Evolutionary conservation across 768 basidiomycete genomes (phyloP), one percentile per base, ranked within the genome.

Genomic region (Rhodotorula sphaerocarpa): DNA sequence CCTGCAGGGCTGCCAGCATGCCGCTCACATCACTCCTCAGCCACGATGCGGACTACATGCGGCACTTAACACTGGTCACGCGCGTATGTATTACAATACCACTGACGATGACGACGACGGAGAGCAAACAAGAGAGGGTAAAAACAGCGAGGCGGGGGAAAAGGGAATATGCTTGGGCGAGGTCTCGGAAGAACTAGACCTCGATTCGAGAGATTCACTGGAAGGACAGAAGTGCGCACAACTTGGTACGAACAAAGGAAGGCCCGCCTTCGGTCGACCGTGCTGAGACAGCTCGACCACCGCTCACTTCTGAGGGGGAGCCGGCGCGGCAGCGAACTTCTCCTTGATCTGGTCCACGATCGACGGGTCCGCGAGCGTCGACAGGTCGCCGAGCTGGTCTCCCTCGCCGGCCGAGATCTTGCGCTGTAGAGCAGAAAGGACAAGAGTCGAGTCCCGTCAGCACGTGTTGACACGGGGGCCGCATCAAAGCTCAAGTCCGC

Each of bases 391-490:
- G 45, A 97, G 83, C 75, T 95, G 88, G 75, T 99, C 93, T 12
- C 84, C 88, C 75, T 97, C 90, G 44, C 89, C 88, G 0, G 86
- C 86, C 50, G 90, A 87, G 73, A 97, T 89, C 83, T 97, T 97
- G 73, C 95, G 84, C 47, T 31, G 45, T 16, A 27, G n/a, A n/a
- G n/a, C n/a, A 20, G 43, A 20, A 20, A 23, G 43, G 21, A 44
- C 43, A 82, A 23, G 9, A n/a, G 46, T 46, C 55, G n/a, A 39
- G 36, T 16, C 16, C 9, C 36, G 36, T 39, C n/a, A n/a, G n/a
- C n/a, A n/a, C n/a, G n/a, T n/a, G n/a, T n/a, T n/a, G n/a, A n/a
- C n/a, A n/a, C n/a, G n/a, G n/a, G n/a, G n/a, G n/a, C n/a, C n/a
- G n/a, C n/a, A n/a, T n/a, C n/a, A n/a, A n/a, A n/a, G n/a, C n/a